These are phyloP conservation scores for Leccinum griseonigrum DNA, from an alignment of 1,284 basidiomycete genomes.

Conservation along the genomic window DNA sequence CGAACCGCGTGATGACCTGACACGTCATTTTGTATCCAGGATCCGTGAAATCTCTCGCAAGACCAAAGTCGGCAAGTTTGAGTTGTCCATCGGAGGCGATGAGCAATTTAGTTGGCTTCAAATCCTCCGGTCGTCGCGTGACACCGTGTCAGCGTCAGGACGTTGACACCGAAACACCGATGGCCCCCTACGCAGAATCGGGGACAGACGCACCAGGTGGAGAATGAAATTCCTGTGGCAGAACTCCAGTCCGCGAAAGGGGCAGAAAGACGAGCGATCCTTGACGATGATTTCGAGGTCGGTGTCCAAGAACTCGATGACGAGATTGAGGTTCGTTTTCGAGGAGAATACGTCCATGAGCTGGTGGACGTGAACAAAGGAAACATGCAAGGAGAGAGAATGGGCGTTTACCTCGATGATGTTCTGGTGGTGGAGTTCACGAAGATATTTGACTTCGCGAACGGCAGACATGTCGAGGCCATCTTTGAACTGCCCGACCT, in stretches of 20 bases:
- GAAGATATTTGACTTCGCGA: conserved; percentile 95
- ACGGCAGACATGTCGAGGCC: conserved; percentile 99
- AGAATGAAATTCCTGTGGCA: conserved; percentile 94
- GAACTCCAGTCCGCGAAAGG: conserved; percentile 90
- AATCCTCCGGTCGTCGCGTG: conserved; percentile 58
- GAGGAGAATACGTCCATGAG: conserved; percentile 97
- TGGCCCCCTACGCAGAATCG: conserved; percentile 7
- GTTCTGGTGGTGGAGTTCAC: conserved; percentile 93
- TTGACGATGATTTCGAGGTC: conserved; percentile 98
- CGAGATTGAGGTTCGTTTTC: conserved; percentile 95
- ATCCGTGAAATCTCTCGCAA: conserved; percentile 93
- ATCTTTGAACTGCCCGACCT: conserved; percentile 95
- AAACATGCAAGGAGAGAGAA: background rate
- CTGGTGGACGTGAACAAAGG: conserved; percentile 40
- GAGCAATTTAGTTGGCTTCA: conserved; percentile 98
- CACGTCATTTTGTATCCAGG: conserved; percentile 96
- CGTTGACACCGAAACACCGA: conserved; percentile 4
- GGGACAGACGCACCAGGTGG: conserved; percentile 71
- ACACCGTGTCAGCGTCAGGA: conserved; percentile 8
- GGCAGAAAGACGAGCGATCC: conserved; percentile 93
- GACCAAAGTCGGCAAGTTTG: conserved; percentile 98
- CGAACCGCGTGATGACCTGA: conserved; percentile 93
- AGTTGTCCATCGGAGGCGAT: conserved; percentile 89
- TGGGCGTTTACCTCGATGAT: conserved; percentile 74
- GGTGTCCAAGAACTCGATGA: conserved; percentile 96